Evolutionary conservation across 148 eudicot genomes (phyloP).

Genomic region (Persicaria tinctoria): DNA sequence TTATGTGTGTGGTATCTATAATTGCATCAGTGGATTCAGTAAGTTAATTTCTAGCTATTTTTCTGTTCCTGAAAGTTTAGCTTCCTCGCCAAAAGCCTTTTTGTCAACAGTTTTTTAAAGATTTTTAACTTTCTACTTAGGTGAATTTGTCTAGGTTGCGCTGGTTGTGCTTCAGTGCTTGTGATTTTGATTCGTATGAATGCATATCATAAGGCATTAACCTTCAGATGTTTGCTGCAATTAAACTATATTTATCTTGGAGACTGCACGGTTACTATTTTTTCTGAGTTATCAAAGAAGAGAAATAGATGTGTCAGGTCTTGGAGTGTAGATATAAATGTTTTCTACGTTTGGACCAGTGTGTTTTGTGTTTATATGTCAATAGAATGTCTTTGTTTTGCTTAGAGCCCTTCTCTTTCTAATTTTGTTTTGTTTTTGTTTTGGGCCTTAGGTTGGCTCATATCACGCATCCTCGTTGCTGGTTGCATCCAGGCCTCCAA

Average conservation of each 20-base stretch:
- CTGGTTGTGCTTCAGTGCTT: neutral
- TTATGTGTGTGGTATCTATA: slow-evolving; percentile 89
- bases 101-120: neutral
- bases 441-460: slow-evolving; percentile 63
- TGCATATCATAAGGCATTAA: neutral
- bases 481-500: slow-evolving; percentile 98
- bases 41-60: slow-evolving; percentile 22
- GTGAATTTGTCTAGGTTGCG: neutral
- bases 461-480: slow-evolving; percentile 87
- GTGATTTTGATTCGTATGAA: neutral
- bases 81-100: neutral
- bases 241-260: neutral
- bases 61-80: slow-evolving; percentile 1
- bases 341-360: neutral
- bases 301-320: neutral
- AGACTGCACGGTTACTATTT: neutral
- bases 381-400: neutral
- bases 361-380: neutral
- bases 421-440: neutral
- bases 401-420: neutral
- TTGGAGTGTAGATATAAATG: no score
- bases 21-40: slow-evolving; percentile 92
- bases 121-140: neutral
- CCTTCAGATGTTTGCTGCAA: neutral
- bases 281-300: neutral